Evolutionary conservation across 2,329 filamentous ascomycete genomes (phyloP), one percentile per base, ranked within the genome.

Genomic region (Claviceps purpurea): DNA sequence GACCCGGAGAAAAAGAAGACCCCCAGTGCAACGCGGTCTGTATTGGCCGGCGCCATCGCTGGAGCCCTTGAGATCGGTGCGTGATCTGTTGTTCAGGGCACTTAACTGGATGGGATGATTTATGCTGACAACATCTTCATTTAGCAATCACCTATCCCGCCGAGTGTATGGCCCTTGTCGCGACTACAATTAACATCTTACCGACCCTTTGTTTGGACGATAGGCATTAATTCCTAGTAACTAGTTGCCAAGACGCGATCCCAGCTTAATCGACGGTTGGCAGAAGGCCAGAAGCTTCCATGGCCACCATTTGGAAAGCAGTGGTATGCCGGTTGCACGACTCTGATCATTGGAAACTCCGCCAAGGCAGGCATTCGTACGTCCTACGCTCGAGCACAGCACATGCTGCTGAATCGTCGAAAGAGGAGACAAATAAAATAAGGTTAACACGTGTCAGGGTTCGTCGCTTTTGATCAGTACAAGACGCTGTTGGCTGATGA

Each of bases 281-380:
- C 86, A 48, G 83, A 85, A 52, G 85, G 84, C 47, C 76, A 94
- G 74, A 96, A 95, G 73, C 78, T 96, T 34, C 89, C 91, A 50
- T 96, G 89, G 87, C 93, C 93, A 44, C 87, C 88, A 11, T 97
- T 97, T 63, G 93, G 93, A 48, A 75, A 72, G 60, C 89, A 95
- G 68, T 98, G 93, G 93, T 98, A 98, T 68, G 91, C 93, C 13
- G 93, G 93, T 40, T 98, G 93, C 73, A 97, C 93, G 47, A 97
- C 93, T 30, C 72, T 96, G 65, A 95, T 98, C 54, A 89, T 97
- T 59, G 93, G 93, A 55, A 98, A 98, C 71, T 94, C 89, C 50
- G 77, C 93, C 65, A 98, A 98, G 73, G 93, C 93, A 40, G 93
- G 89, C 54, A 94, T 97, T 57, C 84, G 89, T 90, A 78, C 55